Base-by-base conservation (phyloP, 352 stramenopile genomes). In the Globisporangium paddicum region DNA sequence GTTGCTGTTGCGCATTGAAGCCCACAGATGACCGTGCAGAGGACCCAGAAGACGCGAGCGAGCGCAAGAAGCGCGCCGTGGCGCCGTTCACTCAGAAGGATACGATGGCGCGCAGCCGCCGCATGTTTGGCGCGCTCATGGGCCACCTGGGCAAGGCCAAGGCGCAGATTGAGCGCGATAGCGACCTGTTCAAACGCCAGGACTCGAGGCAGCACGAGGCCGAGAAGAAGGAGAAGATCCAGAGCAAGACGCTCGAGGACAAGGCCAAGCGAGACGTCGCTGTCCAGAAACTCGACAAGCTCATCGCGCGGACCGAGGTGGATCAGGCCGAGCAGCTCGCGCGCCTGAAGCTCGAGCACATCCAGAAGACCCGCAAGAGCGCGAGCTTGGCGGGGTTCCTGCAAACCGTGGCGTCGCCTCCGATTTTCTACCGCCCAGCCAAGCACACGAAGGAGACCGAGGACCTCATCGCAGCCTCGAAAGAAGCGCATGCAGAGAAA, bases 61-160 rank as follows among this genome's bases (percentile, higher is more conserved):
- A 32, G 65, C 63, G 28, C 58, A 79, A 82, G 50, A 82, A 77
- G 58, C 73, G 77, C n/a, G 73, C 69, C 16, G 69, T 87, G 14
- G 81, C 75, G 21, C 72, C 78, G 28, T 86, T 86, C 51, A 60
- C 71, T 37, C 70, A 86, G 49, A 86, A 86, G 26, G 81, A 89
- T 8, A 78, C 72, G 21, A 78, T 89, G 51, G 81, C 77, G 44
- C 72, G 83, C 25, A 90, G 78, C 49, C 78, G 80, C 16, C 81
- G 83, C 46, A 88, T 93, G 82, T 93, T 93, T 68, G 84, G 84
- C 10, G 78, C 80, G 28, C 53, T 93, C 16, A 91, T 93, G 82
- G 79, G 82, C 2, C 84, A 93, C 65, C 57, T 93, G 16, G 84
- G 78, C 48, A 89, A 87, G 51, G 84, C 84, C 23, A 91, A 93